Evolutionary conservation across 371 early-diverging fungal genomes (phyloP), one percentile per base, ranked within the genome.

Genomic region (Mucor lusitanicus): DNA sequence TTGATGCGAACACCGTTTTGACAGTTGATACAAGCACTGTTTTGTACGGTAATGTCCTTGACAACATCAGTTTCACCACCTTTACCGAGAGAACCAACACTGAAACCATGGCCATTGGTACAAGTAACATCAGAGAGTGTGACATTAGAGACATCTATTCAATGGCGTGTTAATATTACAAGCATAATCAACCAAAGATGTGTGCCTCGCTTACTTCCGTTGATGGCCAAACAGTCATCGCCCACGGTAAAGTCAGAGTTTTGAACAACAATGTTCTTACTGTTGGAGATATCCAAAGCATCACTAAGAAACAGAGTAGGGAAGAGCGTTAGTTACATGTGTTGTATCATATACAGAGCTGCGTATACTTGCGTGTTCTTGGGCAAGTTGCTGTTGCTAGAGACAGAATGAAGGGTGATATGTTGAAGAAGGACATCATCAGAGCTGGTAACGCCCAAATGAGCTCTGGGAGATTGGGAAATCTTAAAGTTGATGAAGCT

Each of bases 1-100:
- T 79, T 79, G 69, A 76, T 74, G 63, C 78, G 67, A 23, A 79
- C 66, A 68, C 79, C 76, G 40, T 76, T 76, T 63, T 76, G 76
- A 48, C 79, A 79, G 60, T 79, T 67, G 37, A 56, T 71, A 65
- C 76, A 79, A 6, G 42, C 63, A 56, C 65, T 68, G 48, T 69
- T 30, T 4, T 64, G 44, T 17, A 79, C 60, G 32, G 58, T 69
- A n/a, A 79, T 63, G 40, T 59, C 68, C 19, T 61, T 56, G 33
- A 79, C 76, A 6, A 37, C 65, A 13, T 71, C 76, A 9, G 69
- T 68, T 13, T 46, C 46, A n/a, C 75, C 69, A 13, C 69, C 72
- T 62, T 75, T 73, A 61, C 76, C 76, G 12, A 78, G 70, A n/a
- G 71, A 73, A 8, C 76, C 76, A 35, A 78, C 76, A 28, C 74